A percentile compares a stretch with the other conserved stretches of the same genome.
phyloP scores from a whole-genome alignment of 1,284 basidiomycete species.

The Papiliotrema flavescens region DNA sequence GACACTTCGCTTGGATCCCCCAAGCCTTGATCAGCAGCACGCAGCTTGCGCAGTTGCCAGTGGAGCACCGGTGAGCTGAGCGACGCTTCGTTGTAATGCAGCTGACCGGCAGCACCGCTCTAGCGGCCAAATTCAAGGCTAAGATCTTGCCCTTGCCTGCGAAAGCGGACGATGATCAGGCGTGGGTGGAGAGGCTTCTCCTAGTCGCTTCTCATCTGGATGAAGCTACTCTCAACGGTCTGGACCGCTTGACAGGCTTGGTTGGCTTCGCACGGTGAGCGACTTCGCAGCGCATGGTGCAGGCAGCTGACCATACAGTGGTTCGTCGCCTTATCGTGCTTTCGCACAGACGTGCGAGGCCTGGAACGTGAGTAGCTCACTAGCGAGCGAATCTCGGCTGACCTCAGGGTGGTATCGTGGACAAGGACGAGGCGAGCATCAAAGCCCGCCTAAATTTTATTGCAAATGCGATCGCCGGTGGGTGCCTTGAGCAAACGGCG shows the following conservation, averaged over 20 bases:
- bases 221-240: constrained; percentile 56
- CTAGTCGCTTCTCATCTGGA: constrained; percentile 70
- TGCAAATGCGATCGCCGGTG: constrained; percentile 50
- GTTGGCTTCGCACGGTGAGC: constrained; percentile 45
- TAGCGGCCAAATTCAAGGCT: constrained; percentile 54
- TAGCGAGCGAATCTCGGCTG: not conserved
- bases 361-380: constrained; percentile 64
- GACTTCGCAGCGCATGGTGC: not conserved
- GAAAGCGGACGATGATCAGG: constrained; percentile 60
- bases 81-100: not conserved
- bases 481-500: constrained; percentile 14
- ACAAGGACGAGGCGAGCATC: constrained; percentile 65
- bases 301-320: constrained; percentile 12
- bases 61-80: constrained; percentile 59
- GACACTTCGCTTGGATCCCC: constrained; percentile 94
- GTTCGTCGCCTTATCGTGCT: constrained; percentile 37
- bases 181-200: constrained; percentile 81
- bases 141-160: constrained; percentile 78
- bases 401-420: constrained; percentile 74
- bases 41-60: constrained; percentile 48
- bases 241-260: constrained; percentile 63
- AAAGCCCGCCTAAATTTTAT: constrained; percentile 57
- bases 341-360: constrained; percentile 68
- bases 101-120: constrained; percentile 20
- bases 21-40: constrained; percentile 61